Evolutionary conservation across 192 early-diverging fungal species (phyloP), one percentile per base, ranked within the genome.

Genomic region (Entophlyctis helioformis): DNA sequence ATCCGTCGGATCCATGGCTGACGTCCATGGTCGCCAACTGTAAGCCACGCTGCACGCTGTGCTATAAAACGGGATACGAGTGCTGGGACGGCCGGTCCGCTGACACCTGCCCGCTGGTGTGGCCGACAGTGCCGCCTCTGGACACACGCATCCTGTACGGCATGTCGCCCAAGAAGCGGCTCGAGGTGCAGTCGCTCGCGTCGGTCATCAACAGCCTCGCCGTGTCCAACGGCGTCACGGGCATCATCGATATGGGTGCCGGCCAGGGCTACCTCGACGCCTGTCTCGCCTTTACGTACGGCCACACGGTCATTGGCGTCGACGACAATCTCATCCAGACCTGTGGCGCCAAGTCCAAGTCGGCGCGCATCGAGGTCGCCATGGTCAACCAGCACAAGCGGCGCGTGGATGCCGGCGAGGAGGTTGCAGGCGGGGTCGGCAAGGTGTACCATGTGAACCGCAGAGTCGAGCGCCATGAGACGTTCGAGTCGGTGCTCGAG

Each of bases 181-280:
- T 82, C 39, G 84, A 87, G 51, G 80, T 83, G 16, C 72, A 70
- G 43, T 54, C 63, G 16, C 53, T 84, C 46, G 69, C 74, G 8
- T 44, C 63, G 2, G 37, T 84, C 16, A 84, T 85, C 42, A 52
- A 69, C 16, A 51, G 63, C 15, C 38, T 82, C 12, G 72, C 81
- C 9, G 44, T 51, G 23, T 11, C 16, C 4, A 46, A 60, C 18
- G n/a, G 45, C 1, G 60, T 79, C 24, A 53, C 51, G 13, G 59
- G 67, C 2, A 66, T 85, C 5, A 58, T 87, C 27, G 84, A 87
- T 55, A 48, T 87, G 10, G 85, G 85, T 15, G 82, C 82, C 31
- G 85, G 85, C 1, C 85, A 87, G 48, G 85, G 83, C 1, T 87
- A 87, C 45, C 53, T 86, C 7, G 78, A 78, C 24, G 63, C 76